Evolutionary conservation across 441 rosid genomes (phyloP).

Genomic region (Pelargonium exstipulatum): DNA sequence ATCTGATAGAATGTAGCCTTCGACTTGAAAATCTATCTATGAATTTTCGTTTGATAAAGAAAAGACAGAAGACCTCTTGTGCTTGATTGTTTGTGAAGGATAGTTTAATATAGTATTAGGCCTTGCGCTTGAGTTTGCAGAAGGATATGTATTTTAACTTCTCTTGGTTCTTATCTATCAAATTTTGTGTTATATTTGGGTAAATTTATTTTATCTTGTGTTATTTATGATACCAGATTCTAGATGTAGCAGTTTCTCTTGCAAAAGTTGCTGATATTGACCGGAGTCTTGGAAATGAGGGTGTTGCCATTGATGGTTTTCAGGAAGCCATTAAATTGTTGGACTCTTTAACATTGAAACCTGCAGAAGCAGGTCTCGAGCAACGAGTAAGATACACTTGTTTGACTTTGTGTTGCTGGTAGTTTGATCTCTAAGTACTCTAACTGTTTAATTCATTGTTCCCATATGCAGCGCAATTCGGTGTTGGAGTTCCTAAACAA

Average conservation of each 20-base stretch:
- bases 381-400: slow-evolving; percentile 49
- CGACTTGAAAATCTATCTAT: too few relatives aligned
- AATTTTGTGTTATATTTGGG: too few relatives aligned
- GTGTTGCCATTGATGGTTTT: slow-evolving; percentile 58
- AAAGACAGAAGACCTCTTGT: too few relatives aligned
- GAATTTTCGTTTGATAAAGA: too few relatives aligned
- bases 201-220: neutral
- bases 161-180: too few relatives aligned
- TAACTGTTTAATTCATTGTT: slow-evolving; percentile 11
- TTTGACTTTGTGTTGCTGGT: slow-evolving; percentile 11
- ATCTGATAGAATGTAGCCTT: neutral
- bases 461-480: slow-evolving; percentile 54
- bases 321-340: slow-evolving; percentile 71
- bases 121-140: too few relatives aligned
- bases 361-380: slow-evolving; percentile 64
- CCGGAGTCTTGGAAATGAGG: slow-evolving; percentile 57
- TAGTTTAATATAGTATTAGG: too few relatives aligned
- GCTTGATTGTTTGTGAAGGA: too few relatives aligned
- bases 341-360: slow-evolving; percentile 58
- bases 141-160: too few relatives aligned
- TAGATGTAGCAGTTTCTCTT: slow-evolving; percentile 84
- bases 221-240: slow-evolving; percentile 34
- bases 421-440: slow-evolving; percentile 5
- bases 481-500: slow-evolving; percentile 72
- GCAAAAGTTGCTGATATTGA: slow-evolving; percentile 95